Conservation (phyloP, 441 rosid genomes). For the Isatis lusitanica region DNA sequence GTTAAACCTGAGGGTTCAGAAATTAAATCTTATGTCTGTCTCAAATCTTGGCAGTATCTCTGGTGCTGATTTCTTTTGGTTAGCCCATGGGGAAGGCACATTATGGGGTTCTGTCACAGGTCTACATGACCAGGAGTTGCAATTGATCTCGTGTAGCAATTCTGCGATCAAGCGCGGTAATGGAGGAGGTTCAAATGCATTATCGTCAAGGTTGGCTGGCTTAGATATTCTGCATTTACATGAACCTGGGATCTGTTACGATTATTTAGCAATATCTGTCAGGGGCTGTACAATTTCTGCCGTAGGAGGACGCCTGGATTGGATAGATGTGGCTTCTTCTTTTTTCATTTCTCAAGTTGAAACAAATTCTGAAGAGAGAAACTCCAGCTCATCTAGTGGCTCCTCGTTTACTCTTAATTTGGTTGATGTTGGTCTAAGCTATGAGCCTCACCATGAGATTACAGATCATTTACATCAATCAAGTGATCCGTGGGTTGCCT, state of each 20-base stretch:
- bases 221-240: slow-evolving; percentile 67
- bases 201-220: slow-evolving; percentile 88
- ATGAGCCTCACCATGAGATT: slow-evolving; percentile 69
- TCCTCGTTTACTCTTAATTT: slow-evolving; percentile 74
- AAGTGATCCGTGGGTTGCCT: slow-evolving; percentile 58
- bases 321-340: slow-evolving; percentile 76
- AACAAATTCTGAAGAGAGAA: slow-evolving; percentile 38
- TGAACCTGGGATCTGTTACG: slow-evolving; percentile 59
- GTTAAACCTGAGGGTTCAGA: slow-evolving; percentile 63
- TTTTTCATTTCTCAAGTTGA: slow-evolving; percentile 59
- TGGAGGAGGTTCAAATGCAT: slow-evolving; percentile 93
- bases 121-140: slow-evolving; percentile 59
- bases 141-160: slow-evolving; percentile 85
- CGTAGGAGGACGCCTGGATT: slow-evolving; percentile 92
- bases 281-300: slow-evolving; percentile 90
- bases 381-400: slow-evolving; percentile 41
- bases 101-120: slow-evolving; percentile 75
- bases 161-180: slow-evolving; percentile 89
- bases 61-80: slow-evolving; percentile 76
- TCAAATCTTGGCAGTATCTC: slow-evolving; percentile 72
- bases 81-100: slow-evolving; percentile 80
- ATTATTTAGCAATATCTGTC: slow-evolving; percentile 59
- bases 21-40: slow-evolving; percentile 65
- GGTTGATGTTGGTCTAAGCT: slow-evolving; percentile 90
- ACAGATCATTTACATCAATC: slow-evolving; percentile 34